Conservation (phyloP, 495 filamentous ascomycete species). For the Penicillium pancosmium region DNA sequence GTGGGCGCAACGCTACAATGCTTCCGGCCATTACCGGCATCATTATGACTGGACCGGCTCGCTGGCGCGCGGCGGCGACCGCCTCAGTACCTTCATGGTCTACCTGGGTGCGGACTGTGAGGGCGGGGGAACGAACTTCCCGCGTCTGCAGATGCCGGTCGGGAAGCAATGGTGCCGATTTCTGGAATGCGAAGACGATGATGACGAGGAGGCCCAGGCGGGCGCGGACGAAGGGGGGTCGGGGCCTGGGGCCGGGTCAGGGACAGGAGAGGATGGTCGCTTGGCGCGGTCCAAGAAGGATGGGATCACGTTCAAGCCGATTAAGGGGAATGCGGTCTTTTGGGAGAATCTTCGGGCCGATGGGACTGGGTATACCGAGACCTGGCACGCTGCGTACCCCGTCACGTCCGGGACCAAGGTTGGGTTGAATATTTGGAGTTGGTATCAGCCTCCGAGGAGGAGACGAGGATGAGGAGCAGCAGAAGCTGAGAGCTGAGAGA, state of each 20-base stretch:
- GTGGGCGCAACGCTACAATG: constrained; percentile 62
- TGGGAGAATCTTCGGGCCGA: constrained; percentile 71
- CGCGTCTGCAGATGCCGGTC: constrained; percentile 45
- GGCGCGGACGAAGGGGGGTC: too few species aligned
- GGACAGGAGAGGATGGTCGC: too few species aligned
- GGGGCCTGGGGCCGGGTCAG: too few species aligned
- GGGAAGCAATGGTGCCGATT: constrained; percentile 58
- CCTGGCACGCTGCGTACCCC: constrained; percentile 71
- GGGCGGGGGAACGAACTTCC: constrained; percentile 67
- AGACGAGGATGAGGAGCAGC: constrained; percentile 6
- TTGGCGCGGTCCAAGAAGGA: constrained; percentile 22
- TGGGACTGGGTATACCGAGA: constrained; percentile 65
- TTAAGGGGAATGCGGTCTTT: constrained; percentile 72
- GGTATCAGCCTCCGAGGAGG: constrained; percentile 45
- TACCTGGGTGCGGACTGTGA: constrained; percentile 60
- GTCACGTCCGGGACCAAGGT: constrained; percentile 70
- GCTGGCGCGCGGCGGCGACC: constrained; percentile 43
- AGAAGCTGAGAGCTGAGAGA: not conserved
- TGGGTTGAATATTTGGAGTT: constrained; percentile 81
- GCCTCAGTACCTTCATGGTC: constrained; percentile 63
- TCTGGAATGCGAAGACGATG: constrained; percentile 56
- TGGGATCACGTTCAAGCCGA: constrained; percentile 67
- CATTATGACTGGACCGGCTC: constrained; percentile 62
- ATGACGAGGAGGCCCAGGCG: not conserved
- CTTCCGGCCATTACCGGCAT: constrained; percentile 58